Base-by-base conservation (phyloP, 140 eudicot species). In the Flaveria floridana region DNA sequence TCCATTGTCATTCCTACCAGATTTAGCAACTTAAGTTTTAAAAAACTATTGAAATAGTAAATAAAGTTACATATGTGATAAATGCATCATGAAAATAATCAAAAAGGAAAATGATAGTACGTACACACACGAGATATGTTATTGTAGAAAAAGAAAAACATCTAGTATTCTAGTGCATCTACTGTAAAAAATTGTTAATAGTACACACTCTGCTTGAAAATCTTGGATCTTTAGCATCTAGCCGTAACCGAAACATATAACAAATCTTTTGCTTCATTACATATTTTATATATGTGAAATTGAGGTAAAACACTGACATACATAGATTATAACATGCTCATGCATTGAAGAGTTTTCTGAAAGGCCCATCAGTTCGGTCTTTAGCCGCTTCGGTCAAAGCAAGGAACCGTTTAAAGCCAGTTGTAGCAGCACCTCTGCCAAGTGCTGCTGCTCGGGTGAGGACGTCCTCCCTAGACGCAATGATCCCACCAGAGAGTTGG, bases 391-490 rank as follows among this genome's bases (percentile, higher is more conserved):
- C 99, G 1, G 99, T 94, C 65, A 94, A 79, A 51, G 97, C 97
- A 81, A 94, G 95, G 86, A 94, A 85, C 74, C 91, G 81, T 79
- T 91, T 89, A 72, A 94, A 88, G 55, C 97, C 97, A 10, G 96
- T 94, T 8, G 99, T 90, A 7, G 97, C 96, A 15, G 97, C 97
- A 57, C 97, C 99, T 85, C 96, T 87, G 16, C 97, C 99, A 0
- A 94, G 87, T 5, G 99, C 99, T 61, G 99, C 97, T 59, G 99
- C 99, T 74, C 99, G 82, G 18, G 97, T 87, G 51, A 94, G 88
- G 61, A 94, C 92, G 6, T 94, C 99, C 65, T 94, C 99, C 70
- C 92, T 83, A 14, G 90, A 84, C 9, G 91, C 87, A n/a, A 84
- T 59, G 28, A 83, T 52, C 57, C 85, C 84, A 18, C 82, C 71